Evolutionary conservation across 2,329 filamentous ascomycete genomes (phyloP).

Genomic region (Ceratocystis ficicola): DNA sequence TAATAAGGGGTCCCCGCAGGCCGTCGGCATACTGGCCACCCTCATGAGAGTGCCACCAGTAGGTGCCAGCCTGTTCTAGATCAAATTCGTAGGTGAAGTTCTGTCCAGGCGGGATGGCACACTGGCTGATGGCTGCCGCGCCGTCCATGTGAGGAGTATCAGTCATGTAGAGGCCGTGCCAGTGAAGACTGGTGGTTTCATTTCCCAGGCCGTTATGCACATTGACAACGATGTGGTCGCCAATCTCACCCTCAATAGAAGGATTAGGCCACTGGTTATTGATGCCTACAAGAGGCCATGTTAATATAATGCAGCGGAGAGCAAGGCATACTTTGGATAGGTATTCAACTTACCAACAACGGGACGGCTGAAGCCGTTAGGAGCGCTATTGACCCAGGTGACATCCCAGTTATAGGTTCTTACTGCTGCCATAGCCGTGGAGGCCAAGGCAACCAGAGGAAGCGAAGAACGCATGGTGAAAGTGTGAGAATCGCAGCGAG

Average conservation of each 20-base stretch:
- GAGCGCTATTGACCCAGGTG: constrained; percentile 21
- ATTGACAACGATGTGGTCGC: constrained; percentile 38
- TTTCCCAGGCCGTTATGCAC: constrained; percentile 42
- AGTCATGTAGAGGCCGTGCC: constrained; percentile 47
- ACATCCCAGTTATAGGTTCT: constrained; percentile 20
- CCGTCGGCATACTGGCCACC: constrained; percentile 47
- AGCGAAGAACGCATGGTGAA: constrained; percentile 12
- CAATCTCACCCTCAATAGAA: constrained; percentile 9
- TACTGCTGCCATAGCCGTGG: constrained; percentile 17
- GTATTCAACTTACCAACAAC: constrained; percentile 22
- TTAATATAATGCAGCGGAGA: neutral
- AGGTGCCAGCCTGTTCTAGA: constrained; percentile 35
- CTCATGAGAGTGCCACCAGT: constrained; percentile 31
- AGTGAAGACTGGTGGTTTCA: constrained; percentile 42
- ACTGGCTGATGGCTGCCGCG: constrained; percentile 42
- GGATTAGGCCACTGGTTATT: constrained; percentile 15
- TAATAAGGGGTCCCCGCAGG: constrained; percentile 42
- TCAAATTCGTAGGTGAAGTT: constrained; percentile 43
- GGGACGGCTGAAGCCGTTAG: constrained; percentile 22
- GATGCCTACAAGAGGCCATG: constrained; percentile 30
- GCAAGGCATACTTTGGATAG: neutral
- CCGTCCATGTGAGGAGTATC: constrained; percentile 48
- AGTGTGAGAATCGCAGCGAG: neutral
- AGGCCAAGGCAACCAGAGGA: constrained; percentile 6
- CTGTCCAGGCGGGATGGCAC: constrained; percentile 40